Percentiles rank a stretch among this genome's conserved stretches.
These are phyloP conservation scores for Chaetomiaceae sp. DNA, from an alignment of 2,329 filamentous ascomycete genomes.

Conservation along the genomic window DNA sequence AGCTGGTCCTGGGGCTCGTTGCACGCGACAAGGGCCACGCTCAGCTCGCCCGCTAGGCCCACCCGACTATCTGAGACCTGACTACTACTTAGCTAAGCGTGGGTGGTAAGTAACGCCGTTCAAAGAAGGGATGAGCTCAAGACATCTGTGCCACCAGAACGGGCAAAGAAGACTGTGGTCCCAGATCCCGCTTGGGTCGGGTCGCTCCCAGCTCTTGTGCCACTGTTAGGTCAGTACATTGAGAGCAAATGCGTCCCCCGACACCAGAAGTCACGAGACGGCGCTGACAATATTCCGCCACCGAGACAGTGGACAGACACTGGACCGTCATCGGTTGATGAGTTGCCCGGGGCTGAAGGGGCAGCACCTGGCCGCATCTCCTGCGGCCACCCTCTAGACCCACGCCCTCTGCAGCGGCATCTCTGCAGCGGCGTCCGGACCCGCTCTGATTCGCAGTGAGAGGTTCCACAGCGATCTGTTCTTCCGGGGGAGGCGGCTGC, in stretches of 20 bases:
- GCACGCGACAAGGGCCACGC: neutral
- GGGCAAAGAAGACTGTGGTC: no score
- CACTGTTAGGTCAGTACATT: no score
- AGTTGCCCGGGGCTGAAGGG: neutral
- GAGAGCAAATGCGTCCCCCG: neutral
- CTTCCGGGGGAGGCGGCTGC: conserved; percentile 8
- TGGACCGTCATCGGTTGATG: neutral
- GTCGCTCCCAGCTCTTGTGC: no score
- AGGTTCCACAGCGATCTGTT: conserved; percentile 18
- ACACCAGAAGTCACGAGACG: neutral
- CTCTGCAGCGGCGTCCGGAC: conserved; percentile 17
- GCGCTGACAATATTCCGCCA: neutral
- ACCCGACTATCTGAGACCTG: no score
- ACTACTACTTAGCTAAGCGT: no score
- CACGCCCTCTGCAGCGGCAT: conserved; percentile 18
- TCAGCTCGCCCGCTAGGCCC: no score
- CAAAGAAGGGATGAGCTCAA: no score
- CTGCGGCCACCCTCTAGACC: conserved; percentile 17
- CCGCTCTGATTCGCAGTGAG: conserved; percentile 21
- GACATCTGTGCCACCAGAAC: no score
- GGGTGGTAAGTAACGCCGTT: no score
- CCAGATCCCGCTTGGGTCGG: no score
- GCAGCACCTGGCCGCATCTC: conserved; percentile 10
- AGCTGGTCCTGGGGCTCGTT: neutral
- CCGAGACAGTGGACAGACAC: neutral